Evolutionary conservation across 345 rosid genomes (phyloP).

Genomic region (Eutrema yunnanense): DNA sequence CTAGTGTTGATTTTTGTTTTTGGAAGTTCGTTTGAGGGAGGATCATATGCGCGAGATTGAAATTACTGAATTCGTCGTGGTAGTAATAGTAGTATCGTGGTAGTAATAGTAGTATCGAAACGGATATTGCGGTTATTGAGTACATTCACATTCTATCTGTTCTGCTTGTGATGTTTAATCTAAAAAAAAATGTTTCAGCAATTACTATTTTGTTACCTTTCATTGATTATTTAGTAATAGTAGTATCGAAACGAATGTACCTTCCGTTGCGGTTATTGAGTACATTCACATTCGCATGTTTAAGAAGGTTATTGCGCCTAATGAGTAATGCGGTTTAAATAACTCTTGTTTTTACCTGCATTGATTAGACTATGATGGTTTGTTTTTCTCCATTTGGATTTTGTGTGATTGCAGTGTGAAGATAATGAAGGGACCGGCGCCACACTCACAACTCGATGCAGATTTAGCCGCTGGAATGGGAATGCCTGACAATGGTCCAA

Average conservation of each 20-base stretch:
- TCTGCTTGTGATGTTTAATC: not conserved
- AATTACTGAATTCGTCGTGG: not conserved
- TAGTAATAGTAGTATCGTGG: not conserved
- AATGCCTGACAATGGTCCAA: constrained; percentile 88
- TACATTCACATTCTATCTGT: not conserved
- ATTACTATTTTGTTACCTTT: not conserved
- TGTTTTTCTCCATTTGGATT: not conserved
- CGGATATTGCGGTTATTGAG: not conserved
- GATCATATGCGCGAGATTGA: not conserved
- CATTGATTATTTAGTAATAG: not conserved
- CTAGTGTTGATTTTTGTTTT: too few relatives aligned
- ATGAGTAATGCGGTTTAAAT: not conserved
- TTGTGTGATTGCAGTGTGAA: constrained; percentile 49
- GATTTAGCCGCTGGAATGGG: constrained; percentile 97
- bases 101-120: not conserved
- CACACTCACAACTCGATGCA: constrained; percentile 91
- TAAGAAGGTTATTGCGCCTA: not conserved
- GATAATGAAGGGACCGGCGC: constrained; percentile 71
- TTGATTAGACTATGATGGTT: not conserved
- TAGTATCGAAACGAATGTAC: too few relatives aligned
- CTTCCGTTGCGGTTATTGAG: too few relatives aligned
- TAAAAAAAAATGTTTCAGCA: not conserved
- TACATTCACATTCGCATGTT: too few relatives aligned
- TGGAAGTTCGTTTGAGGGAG: not conserved
- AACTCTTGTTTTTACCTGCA: not conserved